Evolutionary conservation across 148 eudicot species (phyloP), one percentile per base, ranked within the genome.

Genomic region (Camellia sinensis): DNA sequence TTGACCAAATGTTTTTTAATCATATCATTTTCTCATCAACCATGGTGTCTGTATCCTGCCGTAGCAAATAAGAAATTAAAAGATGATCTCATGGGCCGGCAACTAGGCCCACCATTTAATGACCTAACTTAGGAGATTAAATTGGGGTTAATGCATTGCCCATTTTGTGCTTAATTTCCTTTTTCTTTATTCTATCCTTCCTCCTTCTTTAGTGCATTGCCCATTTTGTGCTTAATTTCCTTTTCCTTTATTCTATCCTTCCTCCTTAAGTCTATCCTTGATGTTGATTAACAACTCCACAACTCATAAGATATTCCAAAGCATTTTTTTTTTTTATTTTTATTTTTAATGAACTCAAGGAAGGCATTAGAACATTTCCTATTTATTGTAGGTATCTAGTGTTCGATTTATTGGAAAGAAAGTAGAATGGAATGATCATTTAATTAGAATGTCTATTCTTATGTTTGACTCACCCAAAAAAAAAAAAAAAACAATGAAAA

Each of bases 71-170:
- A 83, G 59, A 80, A 71, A 80, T 72, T 10, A 62, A 5, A 68
- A 14, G 82, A 82, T 86, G 85, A 86, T 74, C 44, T 86, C 83
- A 86, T 86, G 83, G 88, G 86, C 84, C 84, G 88, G 88, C 75
- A 50, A 69, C 10, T 73, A 83, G 79, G 73, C 74, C 88, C 83
- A 69, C 79, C 37, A 29, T 1, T 29, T 29, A 19, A 53, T 41
- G 41, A 56, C 64, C 74, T 10, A 17, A 41, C 37, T 29, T 29
- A 29, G 37, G 37, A 29, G 37, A 29, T 29, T 29, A 29, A n/a
- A 19, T 17, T 44, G 45, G 50, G 45, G 17, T 3, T 21, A 75
- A 60, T 0, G 50, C 50, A 54, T 41, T 78, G 50, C 37, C 75
- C 75, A 65, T 56, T 67, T 68, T 43, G 57, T 48, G 60, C 59